A percentile compares a stretch with the other conserved stretches of the same genome.
These are phyloP conservation scores for Glomus cerebriforme DNA, from an alignment of 192 early-diverging fungal species.

Conservation along the genomic window DNA sequence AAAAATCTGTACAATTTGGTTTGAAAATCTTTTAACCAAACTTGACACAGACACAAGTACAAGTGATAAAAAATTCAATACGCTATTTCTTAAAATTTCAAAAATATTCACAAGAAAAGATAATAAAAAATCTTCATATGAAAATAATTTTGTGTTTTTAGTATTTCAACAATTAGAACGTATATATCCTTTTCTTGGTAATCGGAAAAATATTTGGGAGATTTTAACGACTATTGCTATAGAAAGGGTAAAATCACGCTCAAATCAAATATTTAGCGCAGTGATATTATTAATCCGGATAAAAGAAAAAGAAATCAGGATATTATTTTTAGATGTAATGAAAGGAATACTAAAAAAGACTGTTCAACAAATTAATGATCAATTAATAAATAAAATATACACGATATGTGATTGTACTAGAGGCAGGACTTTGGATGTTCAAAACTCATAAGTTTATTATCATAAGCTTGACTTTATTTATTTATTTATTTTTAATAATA, in stretches of 20 bases:
- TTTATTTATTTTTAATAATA: background rate
- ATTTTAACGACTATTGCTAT: background rate
- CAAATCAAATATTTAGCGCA: background rate
- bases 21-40: background rate
- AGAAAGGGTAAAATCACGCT: background rate
- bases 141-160: too few species aligned
- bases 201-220: background rate
- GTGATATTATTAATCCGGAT: background rate
- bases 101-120: too few species aligned
- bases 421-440: background rate
- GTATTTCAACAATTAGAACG: background rate
- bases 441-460: background rate
- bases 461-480: background rate
- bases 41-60: background rate
- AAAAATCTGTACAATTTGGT: background rate
- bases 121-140: too few species aligned
- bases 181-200: background rate
- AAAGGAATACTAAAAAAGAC: background rate
- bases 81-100: too few species aligned
- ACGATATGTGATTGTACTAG: background rate
- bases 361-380: background rate
- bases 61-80: background rate
- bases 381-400: background rate
- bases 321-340: background rate
- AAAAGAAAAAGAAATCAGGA: background rate